Evolutionary conservation across 2,329 filamentous ascomycete species (phyloP).

Genomic region (Xylariaceae sp.): DNA sequence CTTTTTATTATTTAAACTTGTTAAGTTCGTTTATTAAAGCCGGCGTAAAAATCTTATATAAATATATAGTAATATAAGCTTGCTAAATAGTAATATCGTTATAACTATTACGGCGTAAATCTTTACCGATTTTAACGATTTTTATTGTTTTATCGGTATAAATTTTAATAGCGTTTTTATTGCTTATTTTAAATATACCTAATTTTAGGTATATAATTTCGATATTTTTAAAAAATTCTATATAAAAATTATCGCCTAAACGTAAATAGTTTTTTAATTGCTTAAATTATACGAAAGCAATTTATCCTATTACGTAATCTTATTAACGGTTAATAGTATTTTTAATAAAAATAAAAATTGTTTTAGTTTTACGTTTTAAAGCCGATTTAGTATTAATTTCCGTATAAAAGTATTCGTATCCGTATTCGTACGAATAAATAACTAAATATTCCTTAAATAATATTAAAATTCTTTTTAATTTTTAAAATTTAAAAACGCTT

Average conservation of each 20-base stretch:
- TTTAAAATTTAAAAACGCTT: not conserved
- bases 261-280: not conserved
- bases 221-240: too few relatives aligned
- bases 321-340: not conserved
- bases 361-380: not conserved
- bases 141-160: not conserved
- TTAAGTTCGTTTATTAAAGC: not conserved
- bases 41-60: not conserved
- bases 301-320: not conserved
- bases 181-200: not conserved
- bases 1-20: not conserved
- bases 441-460: not conserved
- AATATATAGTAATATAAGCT: not conserved
- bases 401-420: not conserved
- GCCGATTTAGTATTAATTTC: too few relatives aligned
- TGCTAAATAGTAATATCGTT: not conserved
- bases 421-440: not conserved
- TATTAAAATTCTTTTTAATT: not conserved
- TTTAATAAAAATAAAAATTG: too few relatives aligned
- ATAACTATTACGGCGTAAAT: not conserved
- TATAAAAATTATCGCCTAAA: too few relatives aligned
- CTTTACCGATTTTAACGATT: not conserved
- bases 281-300: not conserved
- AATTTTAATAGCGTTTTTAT: not conserved
- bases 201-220: not conserved